phyloP scores from a whole-genome alignment of 2,329 filamentous ascomycete species.

The Eutypella sp. region DNA sequence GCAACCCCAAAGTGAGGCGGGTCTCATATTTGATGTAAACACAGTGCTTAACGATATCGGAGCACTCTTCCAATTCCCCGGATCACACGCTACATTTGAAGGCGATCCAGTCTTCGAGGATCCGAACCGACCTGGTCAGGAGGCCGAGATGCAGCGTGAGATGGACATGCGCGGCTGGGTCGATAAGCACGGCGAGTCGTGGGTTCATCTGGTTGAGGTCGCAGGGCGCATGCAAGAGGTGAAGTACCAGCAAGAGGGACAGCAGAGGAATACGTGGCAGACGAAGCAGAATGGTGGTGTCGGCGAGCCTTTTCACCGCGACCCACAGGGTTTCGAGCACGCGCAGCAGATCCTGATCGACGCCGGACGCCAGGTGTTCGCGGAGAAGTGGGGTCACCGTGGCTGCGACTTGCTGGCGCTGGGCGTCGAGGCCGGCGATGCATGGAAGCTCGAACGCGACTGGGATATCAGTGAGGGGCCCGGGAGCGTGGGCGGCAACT shows the following conservation, averaged over 20 bases:
- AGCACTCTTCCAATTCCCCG: slow-evolving; percentile 36
- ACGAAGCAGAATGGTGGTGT: slow-evolving; percentile 34
- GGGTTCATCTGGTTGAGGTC: slow-evolving; percentile 29
- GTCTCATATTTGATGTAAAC: slow-evolving; percentile 38
- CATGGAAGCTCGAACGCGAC: slow-evolving; percentile 33
- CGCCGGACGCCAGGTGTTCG: slow-evolving; percentile 30
- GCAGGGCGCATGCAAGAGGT: slow-evolving; percentile 25
- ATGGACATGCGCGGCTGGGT: slow-evolving; percentile 24
- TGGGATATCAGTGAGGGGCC: slow-evolving; percentile 25
- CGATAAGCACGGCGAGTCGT: slow-evolving; percentile 30
- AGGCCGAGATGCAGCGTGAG: slow-evolving; percentile 25
- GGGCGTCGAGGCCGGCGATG: slow-evolving; percentile 28
- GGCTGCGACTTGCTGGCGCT: slow-evolving; percentile 30
- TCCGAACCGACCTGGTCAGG: slow-evolving; percentile 14
- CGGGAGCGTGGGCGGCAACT: slow-evolving; percentile 23
- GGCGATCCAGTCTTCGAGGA: slow-evolving; percentile 27
- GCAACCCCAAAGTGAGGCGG: slow-evolving; percentile 33
- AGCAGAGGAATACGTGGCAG: slow-evolving; percentile 35
- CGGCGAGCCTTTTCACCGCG: slow-evolving; percentile 39
- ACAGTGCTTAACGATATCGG: slow-evolving; percentile 37
- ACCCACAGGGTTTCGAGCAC: slow-evolving; percentile 31
- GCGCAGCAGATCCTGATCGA: slow-evolving; percentile 30
- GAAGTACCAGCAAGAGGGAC: slow-evolving; percentile 18
- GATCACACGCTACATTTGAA: slow-evolving; percentile 26
- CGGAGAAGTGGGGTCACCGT: slow-evolving; percentile 37